Evolutionary conservation across 2,329 filamentous ascomycete genomes (phyloP), one percentile per base, ranked within the genome.

Genomic region (Aspergillus glaucus): DNA sequence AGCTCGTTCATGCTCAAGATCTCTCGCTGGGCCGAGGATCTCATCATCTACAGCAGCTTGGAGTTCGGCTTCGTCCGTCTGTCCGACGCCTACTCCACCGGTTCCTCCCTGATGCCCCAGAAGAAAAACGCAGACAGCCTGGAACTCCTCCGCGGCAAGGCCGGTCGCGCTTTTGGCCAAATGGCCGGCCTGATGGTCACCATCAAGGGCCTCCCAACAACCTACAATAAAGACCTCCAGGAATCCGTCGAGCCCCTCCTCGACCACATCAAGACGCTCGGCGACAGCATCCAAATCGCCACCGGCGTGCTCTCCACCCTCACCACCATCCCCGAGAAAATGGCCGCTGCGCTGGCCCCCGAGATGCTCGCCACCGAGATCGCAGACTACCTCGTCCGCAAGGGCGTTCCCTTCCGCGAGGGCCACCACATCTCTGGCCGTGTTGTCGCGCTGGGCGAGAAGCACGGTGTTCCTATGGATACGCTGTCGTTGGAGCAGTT

Each of bases 171-270:
- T 3, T 92, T 94, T 62, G 89, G 88, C 22, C 85, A 89, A 55
- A 87, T 92, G 82, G 80, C 86, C 4, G 88, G 87, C 34, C 72
- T 93, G 55, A 88, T 88, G 79, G 84, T 84, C 73, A 87, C 83
- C 34, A 69, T 84, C 68, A 85, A 86, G 69, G 86, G 86, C 48
- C 79, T 93, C 24, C 87, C 88, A 2, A 86, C 80, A 40, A 89
- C 86, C 3, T 94, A 94, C 76, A 92, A 94, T 76, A 95, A 94
- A 72, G 88, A 95, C 67, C 71, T 94, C n/a, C 88, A 95, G 70
- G 89, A 95, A 72, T 85, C 82, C 50, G 84, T 88, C 53, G 86
- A 94, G 75, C 85, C 86, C n/a, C 82, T 95, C 72, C 80, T 95
- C 44, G 88, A 94, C 68, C 81, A 85, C 65, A 80, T 91, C 69